Percentiles rank a stretch among this genome's conserved stretches.
Conservation (phyloP, 768 basidiomycete species). For the Suillus decipiens region DNA sequence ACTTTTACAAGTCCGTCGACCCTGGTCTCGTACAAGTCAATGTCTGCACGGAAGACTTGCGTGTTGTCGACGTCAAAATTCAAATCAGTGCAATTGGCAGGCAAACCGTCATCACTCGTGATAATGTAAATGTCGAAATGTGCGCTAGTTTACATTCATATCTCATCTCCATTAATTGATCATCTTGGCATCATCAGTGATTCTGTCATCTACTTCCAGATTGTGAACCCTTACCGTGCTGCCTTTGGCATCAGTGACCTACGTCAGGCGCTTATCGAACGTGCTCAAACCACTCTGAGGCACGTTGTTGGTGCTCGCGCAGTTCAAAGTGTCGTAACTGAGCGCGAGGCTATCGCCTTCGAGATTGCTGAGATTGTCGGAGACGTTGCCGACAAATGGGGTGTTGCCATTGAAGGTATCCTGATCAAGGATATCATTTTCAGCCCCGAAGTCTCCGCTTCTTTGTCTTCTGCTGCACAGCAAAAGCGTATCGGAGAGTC, state of each 20-base stretch:
- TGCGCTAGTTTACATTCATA: constrained; percentile 35
- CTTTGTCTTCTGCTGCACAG: constrained; percentile 92
- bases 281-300: constrained; percentile 93
- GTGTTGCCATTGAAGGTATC: constrained; percentile 94
- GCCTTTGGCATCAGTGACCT: constrained; percentile 93
- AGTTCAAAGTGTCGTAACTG: constrained; percentile 95
- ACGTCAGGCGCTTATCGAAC: constrained; percentile 79
- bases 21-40: constrained; percentile 92
- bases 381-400: constrained; percentile 93
- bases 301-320: constrained; percentile 95
- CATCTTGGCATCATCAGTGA: constrained; percentile 51
- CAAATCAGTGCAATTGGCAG: constrained; percentile 88
- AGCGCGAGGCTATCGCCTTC: constrained; percentile 94
- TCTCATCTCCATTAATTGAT: constrained; percentile 11
- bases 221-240: constrained; percentile 87
- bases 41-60: constrained; percentile 88
- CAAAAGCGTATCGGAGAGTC: constrained; percentile 97
- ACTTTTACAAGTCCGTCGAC: constrained; percentile 96
- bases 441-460: constrained; percentile 85
- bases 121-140: constrained; percentile 96
- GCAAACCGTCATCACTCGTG: constrained; percentile 90
- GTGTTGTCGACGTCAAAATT: constrained; percentile 92
- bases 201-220: constrained; percentile 93
- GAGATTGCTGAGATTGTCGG: constrained; percentile 97
- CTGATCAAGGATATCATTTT: constrained; percentile 96